Conservation (phyloP, 192 early-diverging fungal genomes). For the Pilaira anomala region DNA sequence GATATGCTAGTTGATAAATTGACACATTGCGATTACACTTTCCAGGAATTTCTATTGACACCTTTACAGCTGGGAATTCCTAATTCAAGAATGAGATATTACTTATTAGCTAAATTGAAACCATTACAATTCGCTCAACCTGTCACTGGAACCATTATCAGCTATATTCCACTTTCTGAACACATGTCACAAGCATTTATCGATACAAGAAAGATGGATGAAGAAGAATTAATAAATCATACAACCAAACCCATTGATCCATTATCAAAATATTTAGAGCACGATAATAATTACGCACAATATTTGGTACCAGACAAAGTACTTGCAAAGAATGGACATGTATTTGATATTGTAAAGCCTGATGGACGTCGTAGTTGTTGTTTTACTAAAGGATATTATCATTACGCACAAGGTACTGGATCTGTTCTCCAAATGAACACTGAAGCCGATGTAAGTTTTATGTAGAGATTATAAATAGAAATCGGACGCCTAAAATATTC, state of each 20-base stretch:
- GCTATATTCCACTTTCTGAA: constrained; percentile 37
- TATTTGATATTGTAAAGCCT: constrained; percentile 69
- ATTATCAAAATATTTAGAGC: constrained; percentile 22
- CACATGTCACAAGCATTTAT: constrained; percentile 34
- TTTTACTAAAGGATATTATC: constrained; percentile 81
- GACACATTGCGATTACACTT: constrained; percentile 50
- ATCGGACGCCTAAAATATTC: too few relatives aligned
- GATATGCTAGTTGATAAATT: constrained; percentile 52
- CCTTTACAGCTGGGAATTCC: constrained; percentile 74
- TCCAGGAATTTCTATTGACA: constrained; percentile 72
- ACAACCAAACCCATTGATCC: constrained; percentile 7
- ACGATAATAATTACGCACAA: constrained; percentile 26
- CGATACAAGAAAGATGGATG: constrained; percentile 25
- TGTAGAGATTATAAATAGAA: neutral
- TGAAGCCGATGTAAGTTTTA: constrained; percentile 43
- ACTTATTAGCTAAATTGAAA: constrained; percentile 48
- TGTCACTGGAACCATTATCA: constrained; percentile 39
- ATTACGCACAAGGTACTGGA: constrained; percentile 58
- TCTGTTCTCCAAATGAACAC: constrained; percentile 53
- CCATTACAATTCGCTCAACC: constrained; percentile 41
- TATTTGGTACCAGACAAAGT: constrained; percentile 51
- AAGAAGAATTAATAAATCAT: constrained; percentile 26
- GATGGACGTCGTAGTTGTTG: constrained; percentile 64
- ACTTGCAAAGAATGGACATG: constrained; percentile 47
- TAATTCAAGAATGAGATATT: constrained; percentile 78